Evolutionary conservation across 495 filamentous ascomycete genomes (phyloP), one percentile per base, ranked within the genome.

Genomic region (Podospora comata): DNA sequence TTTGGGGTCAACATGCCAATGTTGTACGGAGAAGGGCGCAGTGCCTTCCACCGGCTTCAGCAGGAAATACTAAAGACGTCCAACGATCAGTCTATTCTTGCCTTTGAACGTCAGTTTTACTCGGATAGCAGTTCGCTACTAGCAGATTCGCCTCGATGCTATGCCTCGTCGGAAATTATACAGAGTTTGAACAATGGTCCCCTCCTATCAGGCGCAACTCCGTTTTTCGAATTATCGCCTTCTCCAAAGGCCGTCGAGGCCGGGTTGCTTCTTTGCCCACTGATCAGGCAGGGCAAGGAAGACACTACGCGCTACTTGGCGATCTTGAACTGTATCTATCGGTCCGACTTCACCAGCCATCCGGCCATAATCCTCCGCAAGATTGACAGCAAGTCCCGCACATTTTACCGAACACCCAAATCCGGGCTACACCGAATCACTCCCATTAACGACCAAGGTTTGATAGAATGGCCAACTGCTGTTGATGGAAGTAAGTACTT

Each of bases 1-100:
- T 71, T 71, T 48, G 69, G 57, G 0, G 65, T 71, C 27, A 67
- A 67, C 57, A 65, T 71, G 65, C 69, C 69, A 1, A n/a, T 71
- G 18, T 32, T 71, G 7, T 71, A 71, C 48, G 69, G 69, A 18
- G 69, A 71, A 61, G 69, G 69, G 9, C n/a, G 32, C 5, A 55
- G 30, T 7, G 69, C 65, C 5, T 71, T 68, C 16, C 26, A 67
- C 7, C 69, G 69, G 7, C 57, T 71, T 2, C 69, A 71, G 39
- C 27, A 67, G 56, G 53, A 67, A 39, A 71, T 71, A 27, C 11
- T 65, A 32, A 62, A 62, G 23, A 57, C 23, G 2, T 56, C 66
- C 2, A 57, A 65, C 26, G 69, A 71, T 28, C 59, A 67, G 20
- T 67, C 65, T 23, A 67, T 67, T 0, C 59, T 67, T 19, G 65